Evolutionary conservation across 2,329 filamentous ascomycete species (phyloP), one percentile per base, ranked within the genome.

Genomic region (Rhytidhysteron rufulum): DNA sequence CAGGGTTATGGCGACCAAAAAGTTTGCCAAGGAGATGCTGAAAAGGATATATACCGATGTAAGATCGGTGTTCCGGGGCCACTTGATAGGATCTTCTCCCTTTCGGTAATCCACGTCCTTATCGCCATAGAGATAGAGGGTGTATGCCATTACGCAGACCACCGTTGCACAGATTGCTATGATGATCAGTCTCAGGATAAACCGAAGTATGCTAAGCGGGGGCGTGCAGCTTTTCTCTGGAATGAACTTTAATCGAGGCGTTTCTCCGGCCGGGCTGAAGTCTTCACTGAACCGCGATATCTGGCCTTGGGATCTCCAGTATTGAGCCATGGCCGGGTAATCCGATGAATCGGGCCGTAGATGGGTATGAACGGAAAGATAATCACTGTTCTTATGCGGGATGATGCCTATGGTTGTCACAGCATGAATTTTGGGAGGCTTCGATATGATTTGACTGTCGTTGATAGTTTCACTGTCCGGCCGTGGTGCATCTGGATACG

Each of bases 71-170:
- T 53, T 51, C 22, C 60, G 59, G 16, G 62, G 62, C 62, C 62
- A 65, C 38, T 55, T 56, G 57, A 63, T 64, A 45, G 62, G 60
- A 39, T 63, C 49, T 45, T 65, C 60, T 31, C 60, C 60, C 16
- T 56, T 57, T 39, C 60, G 54, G 40, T 63, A 57, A 44, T 63
- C 60, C 42, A 63, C 51, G 43, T 58, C 62, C 33, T 49, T 47
- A 47, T 63, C 63, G 38, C 60, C 54, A 36, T 58, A 63, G 37
- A 63, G 59, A 37, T 57, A 46, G 37, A 65, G 55, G 15, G 60
- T 63, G 56, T 65, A 60, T 44, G 56, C 55, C 20, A 64, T 50
- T 46, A 58, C 60, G 49, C 53, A 56, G 25, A 58, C 53, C 35
- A 65, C 60, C 46, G 57, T 54, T 48, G 56, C 60, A 49, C 57